A percentile compares a stretch with the other conserved stretches of the same genome.
Conservation (phyloP, 2,329 filamentous ascomycete genomes). For the Cordyceps fumosorosea region DNA sequence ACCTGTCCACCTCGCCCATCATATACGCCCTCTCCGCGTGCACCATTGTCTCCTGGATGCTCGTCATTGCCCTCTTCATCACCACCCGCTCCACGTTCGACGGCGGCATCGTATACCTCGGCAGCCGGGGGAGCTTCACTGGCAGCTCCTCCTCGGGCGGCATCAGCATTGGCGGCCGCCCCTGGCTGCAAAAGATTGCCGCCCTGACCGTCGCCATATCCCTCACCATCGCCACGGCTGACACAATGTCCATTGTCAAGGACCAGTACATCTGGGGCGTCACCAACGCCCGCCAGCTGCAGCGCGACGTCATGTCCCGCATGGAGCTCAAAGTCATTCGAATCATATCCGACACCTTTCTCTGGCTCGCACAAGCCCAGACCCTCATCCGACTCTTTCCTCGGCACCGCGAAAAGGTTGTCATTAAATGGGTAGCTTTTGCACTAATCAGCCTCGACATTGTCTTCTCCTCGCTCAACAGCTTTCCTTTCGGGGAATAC, state of each 20-base stretch:
- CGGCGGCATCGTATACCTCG: conserved; percentile 74
- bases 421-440: conserved; percentile 98
- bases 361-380: conserved; percentile 96
- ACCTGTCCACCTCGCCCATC: conserved; percentile 86
- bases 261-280: conserved; percentile 71
- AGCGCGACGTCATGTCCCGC: conserved; percentile 73
- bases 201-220: conserved; percentile 72
- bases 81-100: conserved; percentile 91
- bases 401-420: conserved; percentile 91
- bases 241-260: conserved; percentile 82
- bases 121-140: conserved; percentile 78
- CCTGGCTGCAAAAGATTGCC: conserved; percentile 85
- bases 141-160: conserved; percentile 71
- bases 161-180: conserved; percentile 81
- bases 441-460: conserved; percentile 86
- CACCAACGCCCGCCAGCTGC: conserved; percentile 71
- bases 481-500: conserved; percentile 56
- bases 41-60: conserved; percentile 83
- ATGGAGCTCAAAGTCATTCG: conserved; percentile 84
- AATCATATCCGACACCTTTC: conserved; percentile 89
- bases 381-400: conserved; percentile 93
- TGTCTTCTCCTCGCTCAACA: conserved; percentile 86
- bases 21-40: conserved; percentile 88
- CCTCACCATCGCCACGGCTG: conserved; percentile 84
- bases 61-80: conserved; percentile 89